Base-by-base conservation (phyloP, 208 protist genomes). In the Novymonas esmeraldas region DNA sequence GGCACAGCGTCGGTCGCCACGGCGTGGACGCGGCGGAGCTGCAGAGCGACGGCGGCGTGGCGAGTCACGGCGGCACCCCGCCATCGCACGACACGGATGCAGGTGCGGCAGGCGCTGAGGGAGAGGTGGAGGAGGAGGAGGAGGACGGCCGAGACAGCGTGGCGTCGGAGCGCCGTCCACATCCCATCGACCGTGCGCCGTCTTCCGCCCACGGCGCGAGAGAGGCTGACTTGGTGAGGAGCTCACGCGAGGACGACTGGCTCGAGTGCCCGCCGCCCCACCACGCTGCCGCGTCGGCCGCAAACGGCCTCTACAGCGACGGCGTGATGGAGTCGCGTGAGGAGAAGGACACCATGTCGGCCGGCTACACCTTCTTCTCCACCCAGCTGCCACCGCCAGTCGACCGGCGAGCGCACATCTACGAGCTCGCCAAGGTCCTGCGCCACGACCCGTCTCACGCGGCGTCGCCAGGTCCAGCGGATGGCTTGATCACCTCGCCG, bases 291-390 rank as follows among this genome's bases (percentile, higher is more conserved):
- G 24, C 13, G 41, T 14, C 41, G 0, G n/a, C 48, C 48, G 24
- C 38, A 24, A 41, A 20, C 0, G 14, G n/a, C n/a, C 24, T 18
- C 16, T 14, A 41, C 16, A 16, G 26, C 3, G 6, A 28, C 3
- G 41, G 29, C 28, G n/a, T n/a, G n/a, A n/a, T n/a, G n/a, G n/a
- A n/a, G n/a, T n/a, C n/a, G n/a, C n/a, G n/a, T n/a, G n/a, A n/a
- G n/a, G n/a, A n/a, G n/a, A n/a, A n/a, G n/a, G n/a, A n/a, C n/a
- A n/a, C n/a, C n/a, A n/a, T n/a, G n/a, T 22, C 2, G 44, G 58
- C 41, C 9, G 42, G 39, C 26, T 62, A 66, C 51, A 63, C 20
- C 1, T 63, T 67, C 44, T 74, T 66, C 44, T 67, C 68, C 11
- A 20, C 52, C 9, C 48, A 61, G 52, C 60, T 63, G 6, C 60